Evolutionary conservation across 1,284 basidiomycete genomes (phyloP), one percentile per base, ranked within the genome.

Genomic region (Papiliotrema fonsecae): DNA sequence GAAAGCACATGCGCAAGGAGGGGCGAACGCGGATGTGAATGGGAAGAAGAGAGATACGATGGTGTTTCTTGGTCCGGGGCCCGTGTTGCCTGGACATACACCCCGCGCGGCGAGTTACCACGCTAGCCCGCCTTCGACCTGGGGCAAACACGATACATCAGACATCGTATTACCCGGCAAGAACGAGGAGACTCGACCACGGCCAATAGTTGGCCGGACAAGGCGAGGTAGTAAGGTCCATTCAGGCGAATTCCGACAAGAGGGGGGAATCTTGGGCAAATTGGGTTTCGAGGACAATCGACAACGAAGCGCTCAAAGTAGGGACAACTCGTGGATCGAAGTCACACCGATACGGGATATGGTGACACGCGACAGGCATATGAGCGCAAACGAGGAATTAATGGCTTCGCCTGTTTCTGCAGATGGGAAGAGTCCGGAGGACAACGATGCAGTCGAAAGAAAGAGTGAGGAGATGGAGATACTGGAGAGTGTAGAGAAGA

Each of bases 181-280:
- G n/a, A n/a, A n/a, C n/a, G n/a, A n/a, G n/a, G n/a, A n/a, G n/a
- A n/a, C n/a, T n/a, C n/a, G n/a, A n/a, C n/a, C n/a, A n/a, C n/a
- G n/a, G n/a, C n/a, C n/a, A n/a, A n/a, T n/a, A n/a, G n/a, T n/a
- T n/a, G n/a, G n/a, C n/a, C n/a, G n/a, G n/a, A n/a, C n/a, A n/a
- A 42, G 25, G 10, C 25, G 27, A 32, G 26, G 42, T 4, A 44
- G 18, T 22, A 21, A 13, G 19, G 22, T 45, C 18, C 18, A 14
- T 22, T 55, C 56, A n/a, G 50, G 47, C 2, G 54, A 57, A 18
- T 64, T 56, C 42, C 34, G 25, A 34, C 45, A 58, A 39, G 57
- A 61, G 30, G 62, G 62, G 30, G 62, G 58, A 16, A 57, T 60
- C 9, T 45, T 64, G 18, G 62, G 62, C 16, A 44, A 48, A 36